Evolutionary conservation across 2,329 filamentous ascomycete genomes (phyloP).

Genomic region (Aspergillus texensis): DNA sequence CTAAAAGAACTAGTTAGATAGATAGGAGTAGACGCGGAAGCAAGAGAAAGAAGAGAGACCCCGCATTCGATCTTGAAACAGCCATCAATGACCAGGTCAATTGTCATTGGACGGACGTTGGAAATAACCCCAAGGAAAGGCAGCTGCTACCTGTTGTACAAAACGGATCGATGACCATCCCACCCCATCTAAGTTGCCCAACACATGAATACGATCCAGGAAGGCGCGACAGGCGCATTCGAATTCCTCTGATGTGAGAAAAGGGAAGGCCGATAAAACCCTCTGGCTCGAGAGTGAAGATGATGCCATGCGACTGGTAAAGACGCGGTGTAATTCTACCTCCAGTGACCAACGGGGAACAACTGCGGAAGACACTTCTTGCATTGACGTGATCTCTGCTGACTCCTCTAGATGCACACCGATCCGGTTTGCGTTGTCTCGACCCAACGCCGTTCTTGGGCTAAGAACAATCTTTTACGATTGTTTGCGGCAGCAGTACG

Average conservation of each 20-base stretch:
- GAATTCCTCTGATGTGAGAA: constrained; percentile 65
- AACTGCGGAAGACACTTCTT: constrained; percentile 2
- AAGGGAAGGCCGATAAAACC: constrained; percentile 56
- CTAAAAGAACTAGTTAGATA: constrained; percentile 25
- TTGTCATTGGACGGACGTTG: neutral
- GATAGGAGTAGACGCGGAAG: constrained; percentile 6
- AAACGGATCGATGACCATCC: constrained; percentile 44
- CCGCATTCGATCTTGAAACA: neutral
- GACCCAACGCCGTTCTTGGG: constrained; percentile 15
- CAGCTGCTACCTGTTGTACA: constrained; percentile 32
- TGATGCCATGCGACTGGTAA: constrained; percentile 20
- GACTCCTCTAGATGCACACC: constrained; percentile 15
- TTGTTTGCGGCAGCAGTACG: neutral
- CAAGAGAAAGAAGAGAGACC: neutral
- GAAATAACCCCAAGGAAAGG: neutral
- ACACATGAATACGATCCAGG: constrained; percentile 52
- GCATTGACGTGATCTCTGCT: constrained; percentile 12
- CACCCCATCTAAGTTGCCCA: constrained; percentile 56
- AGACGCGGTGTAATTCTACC: constrained; percentile 21
- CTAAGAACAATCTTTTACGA: neutral
- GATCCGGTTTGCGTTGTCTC: constrained; percentile 9
- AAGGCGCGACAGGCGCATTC: constrained; percentile 65
- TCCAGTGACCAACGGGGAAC: constrained; percentile 15
- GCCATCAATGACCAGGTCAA: constrained; percentile 2
- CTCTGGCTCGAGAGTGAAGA: constrained; percentile 1